Evolutionary conservation across 2,329 filamentous ascomycete species (phyloP).

Genomic region (Aspergillus aculeatinus): DNA sequence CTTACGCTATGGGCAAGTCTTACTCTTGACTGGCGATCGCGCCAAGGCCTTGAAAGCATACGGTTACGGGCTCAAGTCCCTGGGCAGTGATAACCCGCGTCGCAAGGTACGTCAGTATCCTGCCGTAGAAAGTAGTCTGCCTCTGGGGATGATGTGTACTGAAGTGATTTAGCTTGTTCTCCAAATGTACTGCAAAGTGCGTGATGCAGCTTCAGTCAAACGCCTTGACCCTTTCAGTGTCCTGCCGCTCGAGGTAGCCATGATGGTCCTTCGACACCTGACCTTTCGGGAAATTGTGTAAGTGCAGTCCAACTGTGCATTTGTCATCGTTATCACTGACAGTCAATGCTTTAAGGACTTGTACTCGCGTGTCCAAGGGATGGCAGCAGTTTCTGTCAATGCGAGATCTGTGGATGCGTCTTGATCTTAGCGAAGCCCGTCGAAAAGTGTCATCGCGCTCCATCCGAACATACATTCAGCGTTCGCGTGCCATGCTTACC

Average conservation of each 20-base stretch:
- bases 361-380: constrained; percentile 55
- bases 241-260: constrained; percentile 56
- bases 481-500: constrained; percentile 35
- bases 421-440: constrained; percentile 53
- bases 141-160: neutral
- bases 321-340: neutral
- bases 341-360: constrained; percentile 33
- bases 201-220: constrained; percentile 29
- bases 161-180: constrained; percentile 40
- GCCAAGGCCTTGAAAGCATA: constrained; percentile 58
- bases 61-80: constrained; percentile 55
- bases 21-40: constrained; percentile 48
- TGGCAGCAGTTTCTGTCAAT: constrained; percentile 55
- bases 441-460: constrained; percentile 42
- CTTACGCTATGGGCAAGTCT: constrained; percentile 53
- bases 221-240: constrained; percentile 51
- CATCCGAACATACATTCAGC: constrained; percentile 36
- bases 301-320: constrained; percentile 15
- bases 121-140: neutral
- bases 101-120: constrained; percentile 27
- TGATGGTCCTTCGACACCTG: constrained; percentile 53
- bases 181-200: constrained; percentile 49
- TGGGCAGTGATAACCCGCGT: constrained; percentile 43
- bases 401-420: constrained; percentile 51
- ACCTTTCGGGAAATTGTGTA: constrained; percentile 53